Percentiles rank a stretch among this genome's conserved stretches.
Evolutionary conservation across 2,329 filamentous ascomycete genomes (phyloP).

Genomic region (Colletotrichum sp.): DNA sequence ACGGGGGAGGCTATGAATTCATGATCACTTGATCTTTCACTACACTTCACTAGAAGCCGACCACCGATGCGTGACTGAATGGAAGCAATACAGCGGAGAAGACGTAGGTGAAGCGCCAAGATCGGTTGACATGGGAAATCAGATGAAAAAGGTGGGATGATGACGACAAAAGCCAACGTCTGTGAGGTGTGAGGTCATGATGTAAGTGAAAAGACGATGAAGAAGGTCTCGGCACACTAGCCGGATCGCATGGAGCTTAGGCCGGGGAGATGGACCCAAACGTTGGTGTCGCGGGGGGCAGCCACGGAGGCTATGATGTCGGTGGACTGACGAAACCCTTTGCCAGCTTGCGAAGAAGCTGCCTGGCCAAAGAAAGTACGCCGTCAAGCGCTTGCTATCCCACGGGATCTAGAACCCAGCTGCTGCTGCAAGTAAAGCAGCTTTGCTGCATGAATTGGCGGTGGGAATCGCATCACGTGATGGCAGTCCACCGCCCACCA

Average conservation of each 20-base stretch:
- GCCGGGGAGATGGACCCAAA: neutral
- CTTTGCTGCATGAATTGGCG: neutral
- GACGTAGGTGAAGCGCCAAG: too few species aligned
- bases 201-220: neutral
- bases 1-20: neutral
- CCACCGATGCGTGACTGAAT: neutral
- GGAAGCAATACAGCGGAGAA: too few species aligned
- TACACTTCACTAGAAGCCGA: too few species aligned
- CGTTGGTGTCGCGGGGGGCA: neutral
- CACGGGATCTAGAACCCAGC: neutral
- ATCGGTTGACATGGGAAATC: neutral
- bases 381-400: neutral
- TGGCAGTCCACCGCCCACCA: slow-evolving; percentile 32
- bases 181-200: slow-evolving; percentile 5
- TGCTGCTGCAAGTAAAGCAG: neutral
- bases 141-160: neutral
- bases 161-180: neutral
- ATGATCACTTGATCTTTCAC: neutral
- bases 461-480: slow-evolving; percentile 3
- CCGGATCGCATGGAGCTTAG: slow-evolving; percentile 3
- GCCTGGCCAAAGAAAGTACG: neutral
- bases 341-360: neutral
- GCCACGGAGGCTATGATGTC: slow-evolving; percentile 13
- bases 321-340: slow-evolving; percentile 3
- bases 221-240: neutral